Conservation (phyloP, 176 grass and related monocot genomes). For the Tillandsia leiboldiana region DNA sequence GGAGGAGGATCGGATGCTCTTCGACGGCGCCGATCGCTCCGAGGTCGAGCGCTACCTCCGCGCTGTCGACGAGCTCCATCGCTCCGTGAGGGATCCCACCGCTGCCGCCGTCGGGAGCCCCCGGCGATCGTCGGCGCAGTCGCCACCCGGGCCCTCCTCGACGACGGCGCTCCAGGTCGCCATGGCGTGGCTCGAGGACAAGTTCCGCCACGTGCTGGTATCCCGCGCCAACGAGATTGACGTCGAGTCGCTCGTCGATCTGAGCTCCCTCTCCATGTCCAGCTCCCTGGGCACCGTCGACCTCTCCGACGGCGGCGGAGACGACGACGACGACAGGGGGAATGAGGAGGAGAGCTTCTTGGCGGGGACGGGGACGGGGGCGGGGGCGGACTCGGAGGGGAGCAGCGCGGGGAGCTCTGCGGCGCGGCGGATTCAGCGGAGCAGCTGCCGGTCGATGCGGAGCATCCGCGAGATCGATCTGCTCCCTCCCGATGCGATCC, state of each 20-base stretch:
- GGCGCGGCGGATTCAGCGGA: slow-evolving; percentile 15
- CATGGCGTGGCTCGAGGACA: too few species aligned
- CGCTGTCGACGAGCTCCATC: too few species aligned
- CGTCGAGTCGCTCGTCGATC: slow-evolving; percentile 38
- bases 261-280: slow-evolving; percentile 33
- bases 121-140: too few species aligned
- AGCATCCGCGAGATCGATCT: slow-evolving; percentile 93
- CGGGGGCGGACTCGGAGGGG: slow-evolving; percentile 14
- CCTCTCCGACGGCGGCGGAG: slow-evolving; percentile 15
- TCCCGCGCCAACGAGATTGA: slow-evolving; percentile 25
- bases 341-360: slow-evolving; percentile 17
- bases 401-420: neutral
- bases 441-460: slow-evolving; percentile 46
- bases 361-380: neutral
- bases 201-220: too few species aligned
- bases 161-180: too few species aligned
- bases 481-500: slow-evolving; percentile 56
- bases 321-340: neutral
- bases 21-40: too few species aligned
- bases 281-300: neutral
- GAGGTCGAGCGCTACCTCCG: too few species aligned
- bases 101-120: too few species aligned
- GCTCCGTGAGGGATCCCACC: too few species aligned
- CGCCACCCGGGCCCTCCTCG: too few species aligned
- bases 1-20: too few species aligned